A percentile compares a stretch with the other conserved stretches of the same genome.
These are phyloP conservation scores for Friedmanniomyces endolithicus DNA, from an alignment of 495 filamentous ascomycete genomes.

Conservation along the genomic window DNA sequence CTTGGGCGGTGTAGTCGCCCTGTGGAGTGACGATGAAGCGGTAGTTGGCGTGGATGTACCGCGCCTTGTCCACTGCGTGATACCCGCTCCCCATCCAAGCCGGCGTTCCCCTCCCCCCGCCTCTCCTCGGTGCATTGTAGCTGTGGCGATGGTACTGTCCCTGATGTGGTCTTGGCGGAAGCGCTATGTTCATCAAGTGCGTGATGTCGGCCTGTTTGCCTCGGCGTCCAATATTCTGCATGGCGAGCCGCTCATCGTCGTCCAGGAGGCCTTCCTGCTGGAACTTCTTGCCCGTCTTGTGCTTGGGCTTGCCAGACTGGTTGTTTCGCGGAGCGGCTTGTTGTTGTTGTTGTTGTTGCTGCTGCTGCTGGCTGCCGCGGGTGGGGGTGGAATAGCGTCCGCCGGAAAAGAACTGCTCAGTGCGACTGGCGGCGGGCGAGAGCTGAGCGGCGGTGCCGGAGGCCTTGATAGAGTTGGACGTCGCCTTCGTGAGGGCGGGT, in stretches of 20 bases:
- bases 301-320: conserved; percentile 62
- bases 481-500: conserved; percentile 19
- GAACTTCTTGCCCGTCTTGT: conserved; percentile 48
- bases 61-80: conserved; percentile 82
- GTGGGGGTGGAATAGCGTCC: conserved; percentile 43
- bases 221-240: conserved; percentile 74
- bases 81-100: conserved; percentile 85
- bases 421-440: conserved; percentile 28
- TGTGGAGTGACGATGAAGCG: conserved; percentile 84
- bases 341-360: conserved; percentile 7
- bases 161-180: conserved; percentile 62
- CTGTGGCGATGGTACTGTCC: conserved; percentile 47
- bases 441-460: conserved; percentile 20
- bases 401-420: conserved; percentile 20
- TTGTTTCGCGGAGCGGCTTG: conserved; percentile 51
- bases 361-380: conserved; percentile 30
- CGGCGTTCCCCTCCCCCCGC: conserved; percentile 46
- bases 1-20: conserved; percentile 66
- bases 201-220: conserved; percentile 87
- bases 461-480: conserved; percentile 8
- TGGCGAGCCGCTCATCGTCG: conserved; percentile 77
- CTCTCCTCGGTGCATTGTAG: conserved; percentile 35
- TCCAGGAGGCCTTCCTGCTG: conserved; percentile 36
- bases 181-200: conserved; percentile 82
- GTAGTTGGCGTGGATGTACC: conserved; percentile 95